Base-by-base conservation (phyloP, 225 moss, liverwort and hornwort genomes). In the Asterella californica region DNA sequence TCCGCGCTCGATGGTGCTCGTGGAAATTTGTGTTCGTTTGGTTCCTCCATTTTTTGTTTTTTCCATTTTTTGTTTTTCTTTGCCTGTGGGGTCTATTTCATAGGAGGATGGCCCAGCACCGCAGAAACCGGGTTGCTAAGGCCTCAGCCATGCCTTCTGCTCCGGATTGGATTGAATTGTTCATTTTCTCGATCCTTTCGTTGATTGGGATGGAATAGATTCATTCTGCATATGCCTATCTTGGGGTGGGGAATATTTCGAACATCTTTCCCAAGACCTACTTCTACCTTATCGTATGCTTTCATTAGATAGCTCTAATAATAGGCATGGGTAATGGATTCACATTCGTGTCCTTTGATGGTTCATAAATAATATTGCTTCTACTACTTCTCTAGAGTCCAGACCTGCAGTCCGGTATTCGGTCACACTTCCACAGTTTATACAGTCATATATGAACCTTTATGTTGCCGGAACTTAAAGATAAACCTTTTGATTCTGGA, bases 21-120 rank as follows among this genome's bases (percentile, higher is more conserved):
- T 73, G 73, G 73, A 27, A 52, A 36, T 73, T 73, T 48, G 49
- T 42, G 73, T 52, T 73, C 49, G 42, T 70, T 19, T 70, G 38
- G 32, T 32, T 65, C 65, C 33, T 29, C 29, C 65, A 14, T 21
- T 57, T 10, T 11, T n/a, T n/a, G n/a, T n/a, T n/a, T n/a, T n/a
- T n/a, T n/a, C n/a, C n/a, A n/a, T n/a, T n/a, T n/a, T 61, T 61
- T 9, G 27, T 65, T 37, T 27, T 36, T 70, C 33, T 19, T 42
- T 32, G 73, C 30, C 27, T 73, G 73, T 73, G 73, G 73, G 73
- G 73, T 73, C 73, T 32, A n/a, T 42, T 52, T 50, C 70, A 18
- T 32, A 15, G 65, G 15, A 2, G 33, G 32, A 36, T 37, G 33
- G 34, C 37, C 37, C 69, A 37, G 38, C 37, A 37, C 36, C 69